phyloP scores from a whole-genome alignment of 2,329 filamentous ascomycete genomes.

The Pezicula radicicola region DNA sequence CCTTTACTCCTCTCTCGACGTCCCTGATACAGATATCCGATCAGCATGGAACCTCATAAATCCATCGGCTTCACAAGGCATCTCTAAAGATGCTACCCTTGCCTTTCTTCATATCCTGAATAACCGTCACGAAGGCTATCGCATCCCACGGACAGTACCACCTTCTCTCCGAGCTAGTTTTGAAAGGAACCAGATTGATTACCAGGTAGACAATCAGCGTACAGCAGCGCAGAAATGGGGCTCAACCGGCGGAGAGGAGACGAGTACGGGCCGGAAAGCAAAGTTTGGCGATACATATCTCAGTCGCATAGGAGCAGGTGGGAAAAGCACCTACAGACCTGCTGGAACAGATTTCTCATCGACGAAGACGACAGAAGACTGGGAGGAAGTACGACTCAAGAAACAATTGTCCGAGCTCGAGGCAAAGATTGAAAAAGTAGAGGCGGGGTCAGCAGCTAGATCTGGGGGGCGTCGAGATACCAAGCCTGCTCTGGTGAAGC shows the following conservation, averaged over 20 bases:
- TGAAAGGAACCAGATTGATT: slow-evolving; percentile 95
- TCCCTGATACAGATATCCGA: slow-evolving; percentile 75
- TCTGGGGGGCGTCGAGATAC: slow-evolving; percentile 65
- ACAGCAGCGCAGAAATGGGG: slow-evolving; percentile 73
- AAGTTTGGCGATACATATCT: slow-evolving; percentile 98
- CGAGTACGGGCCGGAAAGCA: slow-evolving; percentile 83
- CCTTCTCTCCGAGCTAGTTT: slow-evolving; percentile 89
- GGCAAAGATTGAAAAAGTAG: slow-evolving; percentile 79
- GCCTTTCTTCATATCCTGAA: slow-evolving; percentile 97
- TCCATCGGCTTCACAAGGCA: slow-evolving; percentile 74
- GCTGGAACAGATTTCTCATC: slow-evolving; percentile 87
- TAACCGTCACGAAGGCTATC: slow-evolving; percentile 90
- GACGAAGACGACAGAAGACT: slow-evolving; percentile 84
- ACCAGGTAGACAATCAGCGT: slow-evolving; percentile 78
- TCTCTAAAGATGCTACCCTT: slow-evolving; percentile 92
- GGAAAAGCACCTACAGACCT: slow-evolving; percentile 74
- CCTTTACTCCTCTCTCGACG: slow-evolving; percentile 78
- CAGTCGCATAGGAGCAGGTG: slow-evolving; percentile 75
- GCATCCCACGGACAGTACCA: slow-evolving; percentile 88
- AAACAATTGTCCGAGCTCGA: slow-evolving; percentile 90
- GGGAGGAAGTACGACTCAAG: slow-evolving; percentile 95
- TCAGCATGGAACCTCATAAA: slow-evolving; percentile 98
- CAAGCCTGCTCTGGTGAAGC: slow-evolving; percentile 88
- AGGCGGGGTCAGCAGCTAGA: slow-evolving; percentile 66
- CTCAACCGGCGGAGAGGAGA: slow-evolving; percentile 73